Evolutionary conservation across 768 basidiomycete species (phyloP), one percentile per base, ranked within the genome.

Genomic region (Multifurca ochricompacta): DNA sequence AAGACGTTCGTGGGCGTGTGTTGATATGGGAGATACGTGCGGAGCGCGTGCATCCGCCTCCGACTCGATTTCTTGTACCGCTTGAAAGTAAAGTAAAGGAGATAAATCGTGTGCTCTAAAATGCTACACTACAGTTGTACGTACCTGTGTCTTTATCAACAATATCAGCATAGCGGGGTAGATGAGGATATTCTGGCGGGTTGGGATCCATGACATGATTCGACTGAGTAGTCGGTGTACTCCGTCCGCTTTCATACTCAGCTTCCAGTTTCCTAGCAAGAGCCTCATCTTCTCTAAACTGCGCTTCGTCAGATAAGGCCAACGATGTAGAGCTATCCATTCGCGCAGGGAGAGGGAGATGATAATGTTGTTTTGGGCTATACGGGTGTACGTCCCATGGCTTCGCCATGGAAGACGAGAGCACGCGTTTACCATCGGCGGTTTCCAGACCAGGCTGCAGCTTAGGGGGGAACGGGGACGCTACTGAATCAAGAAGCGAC

Each of bases 201-300:
- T 28, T n/a, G 4, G 35, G 16, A 11, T 56, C 35, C 23, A 18
- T 14, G 10, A 31, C 14, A 16, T 34, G 27, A 11, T 13, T 34
- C 8, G 11, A 34, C 31, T 27, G 37, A 5, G 31, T 4, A 7
- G 45, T 30, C 11, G 55, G 16, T 9, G 50, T 41, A 10, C 31
- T 21, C 6, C n/a, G 39, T 19, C 10, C 45, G 13, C 67, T 68
- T 49, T 74, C 73, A 48, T 75, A 74, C 46, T 74, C 71, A 14
- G 70, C 70, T 4, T 66, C 66, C 8, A 72, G 53, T 44, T 57
- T 63, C 13, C 74, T 71, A 35, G 77, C 74, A 41, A 74, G 67
- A 0, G 70, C 74, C 55, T 77, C 77, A 54, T 78, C 77, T 37
- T 73, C 71, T 39, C 51, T 36, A 3, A 65, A 64, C 32, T 68